phyloP scores from a whole-genome alignment of 2,329 filamentous ascomycete genomes.

The Ambrosiella cleistominuta region DNA sequence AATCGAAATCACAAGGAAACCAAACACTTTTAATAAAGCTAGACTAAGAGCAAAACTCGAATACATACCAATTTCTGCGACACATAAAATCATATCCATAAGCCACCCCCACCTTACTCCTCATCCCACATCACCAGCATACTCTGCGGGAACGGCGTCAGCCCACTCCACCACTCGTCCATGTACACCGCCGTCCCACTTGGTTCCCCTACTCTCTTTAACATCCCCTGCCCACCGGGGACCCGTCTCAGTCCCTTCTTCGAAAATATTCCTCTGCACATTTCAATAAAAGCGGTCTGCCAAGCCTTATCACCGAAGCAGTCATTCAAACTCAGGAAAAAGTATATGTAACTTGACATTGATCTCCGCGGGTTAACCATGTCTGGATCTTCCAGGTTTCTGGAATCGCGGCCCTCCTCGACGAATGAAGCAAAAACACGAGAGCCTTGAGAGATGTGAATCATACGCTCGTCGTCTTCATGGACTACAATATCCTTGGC shows the following conservation, averaged over 20 bases:
- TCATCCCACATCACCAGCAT: constrained; percentile 38
- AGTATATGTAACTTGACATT: constrained; percentile 45
- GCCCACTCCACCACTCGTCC: constrained; percentile 43
- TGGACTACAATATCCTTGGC: constrained; percentile 26
- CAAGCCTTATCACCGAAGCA: constrained; percentile 44
- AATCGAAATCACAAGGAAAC: too few species aligned
- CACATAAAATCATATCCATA: neutral
- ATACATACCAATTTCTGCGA: neutral
- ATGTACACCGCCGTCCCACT: constrained; percentile 44
- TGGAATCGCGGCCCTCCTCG: constrained; percentile 35
- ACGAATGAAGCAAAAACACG: constrained; percentile 48
- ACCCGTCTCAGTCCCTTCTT: constrained; percentile 43
- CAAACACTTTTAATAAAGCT: neutral
- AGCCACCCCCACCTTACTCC: constrained; percentile 6
- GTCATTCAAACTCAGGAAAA: constrained; percentile 43
- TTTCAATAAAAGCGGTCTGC: constrained; percentile 44
- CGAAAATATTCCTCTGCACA: constrained; percentile 48
- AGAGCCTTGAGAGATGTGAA: constrained; percentile 37
- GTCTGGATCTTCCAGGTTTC: constrained; percentile 42
- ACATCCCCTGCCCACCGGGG: constrained; percentile 43
- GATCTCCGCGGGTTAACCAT: constrained; percentile 46
- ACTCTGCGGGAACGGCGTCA: constrained; percentile 30
- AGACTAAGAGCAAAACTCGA: neutral
- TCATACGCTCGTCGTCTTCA: constrained; percentile 29
- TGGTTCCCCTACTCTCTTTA: constrained; percentile 44